Percentiles rank a stretch among this genome's conserved stretches.
phyloP scores from a whole-genome alignment of 768 basidiomycete genomes.

The Agaricus bisporus region DNA sequence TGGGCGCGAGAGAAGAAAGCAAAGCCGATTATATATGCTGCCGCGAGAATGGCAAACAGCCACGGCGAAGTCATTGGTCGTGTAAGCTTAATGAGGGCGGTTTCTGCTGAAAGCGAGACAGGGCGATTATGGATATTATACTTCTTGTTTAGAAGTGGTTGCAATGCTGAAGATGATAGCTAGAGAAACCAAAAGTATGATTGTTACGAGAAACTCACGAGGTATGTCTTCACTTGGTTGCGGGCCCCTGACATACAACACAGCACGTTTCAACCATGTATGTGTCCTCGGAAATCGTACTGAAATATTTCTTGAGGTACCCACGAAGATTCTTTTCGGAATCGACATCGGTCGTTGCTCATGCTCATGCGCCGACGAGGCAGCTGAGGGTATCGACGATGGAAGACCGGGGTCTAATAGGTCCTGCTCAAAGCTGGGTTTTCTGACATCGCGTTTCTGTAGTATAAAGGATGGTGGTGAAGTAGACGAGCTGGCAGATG shows the following conservation, averaged over 20 bases:
- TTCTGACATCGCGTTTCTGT: slow-evolving; percentile 2
- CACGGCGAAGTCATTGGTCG: slow-evolving; percentile 44
- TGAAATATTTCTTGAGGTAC: slow-evolving; percentile 13
- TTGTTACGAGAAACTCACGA: slow-evolving; percentile 26
- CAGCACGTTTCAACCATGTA: slow-evolving; percentile 14
- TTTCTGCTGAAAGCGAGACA: slow-evolving; percentile 47
- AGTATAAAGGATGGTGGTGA: slow-evolving; percentile 5
- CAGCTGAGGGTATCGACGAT: slow-evolving; percentile 14
- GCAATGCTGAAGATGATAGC: slow-evolving; percentile 35
- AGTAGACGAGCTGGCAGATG: slow-evolving; percentile 1
- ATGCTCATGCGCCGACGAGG: not conserved
- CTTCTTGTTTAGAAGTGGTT: slow-evolving; percentile 49
- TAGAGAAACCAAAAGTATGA: not conserved
- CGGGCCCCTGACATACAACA: slow-evolving; percentile 49
- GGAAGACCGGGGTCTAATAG: slow-evolving; percentile 10
- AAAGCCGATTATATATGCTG: slow-evolving; percentile 64
- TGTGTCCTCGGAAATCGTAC: slow-evolving; percentile 17
- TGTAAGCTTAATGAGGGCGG: slow-evolving; percentile 43
- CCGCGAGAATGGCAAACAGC: slow-evolving; percentile 48
- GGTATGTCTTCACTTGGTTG: slow-evolving; percentile 48
- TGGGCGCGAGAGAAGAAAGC: slow-evolving; percentile 70
- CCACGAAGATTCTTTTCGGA: slow-evolving; percentile 14
- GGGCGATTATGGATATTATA: slow-evolving; percentile 28
- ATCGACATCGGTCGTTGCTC: slow-evolving; percentile 10
- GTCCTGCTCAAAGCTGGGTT: not conserved